Evolutionary conservation across 345 rosid species (phyloP).

Genomic region (Eucalyptus albens): DNA sequence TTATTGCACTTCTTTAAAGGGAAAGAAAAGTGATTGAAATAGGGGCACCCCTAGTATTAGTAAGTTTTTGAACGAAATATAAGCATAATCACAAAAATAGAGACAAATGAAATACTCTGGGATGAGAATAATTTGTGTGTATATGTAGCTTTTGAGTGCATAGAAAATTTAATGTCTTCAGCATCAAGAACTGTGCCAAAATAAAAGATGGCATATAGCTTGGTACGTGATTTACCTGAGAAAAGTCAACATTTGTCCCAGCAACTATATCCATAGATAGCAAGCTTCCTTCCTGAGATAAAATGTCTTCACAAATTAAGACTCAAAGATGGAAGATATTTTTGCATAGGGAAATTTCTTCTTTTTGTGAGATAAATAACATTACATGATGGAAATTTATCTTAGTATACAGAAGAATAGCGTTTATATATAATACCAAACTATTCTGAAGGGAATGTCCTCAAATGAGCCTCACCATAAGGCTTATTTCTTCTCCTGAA

Average conservation of each 20-base stretch:
- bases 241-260: conserved; percentile 61
- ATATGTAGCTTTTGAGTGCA: neutral
- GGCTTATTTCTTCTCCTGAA: conserved; percentile 66
- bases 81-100: neutral
- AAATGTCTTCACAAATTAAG: neutral
- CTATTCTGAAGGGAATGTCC: neutral
- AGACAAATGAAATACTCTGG: neutral
- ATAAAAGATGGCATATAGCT: neutral
- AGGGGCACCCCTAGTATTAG: neutral
- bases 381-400: neutral
- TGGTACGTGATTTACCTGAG: conserved; percentile 43
- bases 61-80: neutral
- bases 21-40: neutral
- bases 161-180: neutral
- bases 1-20: neutral
- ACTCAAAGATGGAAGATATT: neutral
- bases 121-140: neutral
- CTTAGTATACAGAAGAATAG: neutral
- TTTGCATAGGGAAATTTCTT: neutral
- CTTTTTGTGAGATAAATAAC: neutral
- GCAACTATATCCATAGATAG: conserved; percentile 47
- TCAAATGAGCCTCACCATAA: conserved; percentile 38
- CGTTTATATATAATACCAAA: neutral
- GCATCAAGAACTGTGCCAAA: neutral
- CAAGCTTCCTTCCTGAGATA: conserved; percentile 63